Evolutionary conservation across 495 filamentous ascomycete species (phyloP), one percentile per base, ranked within the genome.

Genomic region (Penicillium alfredii): DNA sequence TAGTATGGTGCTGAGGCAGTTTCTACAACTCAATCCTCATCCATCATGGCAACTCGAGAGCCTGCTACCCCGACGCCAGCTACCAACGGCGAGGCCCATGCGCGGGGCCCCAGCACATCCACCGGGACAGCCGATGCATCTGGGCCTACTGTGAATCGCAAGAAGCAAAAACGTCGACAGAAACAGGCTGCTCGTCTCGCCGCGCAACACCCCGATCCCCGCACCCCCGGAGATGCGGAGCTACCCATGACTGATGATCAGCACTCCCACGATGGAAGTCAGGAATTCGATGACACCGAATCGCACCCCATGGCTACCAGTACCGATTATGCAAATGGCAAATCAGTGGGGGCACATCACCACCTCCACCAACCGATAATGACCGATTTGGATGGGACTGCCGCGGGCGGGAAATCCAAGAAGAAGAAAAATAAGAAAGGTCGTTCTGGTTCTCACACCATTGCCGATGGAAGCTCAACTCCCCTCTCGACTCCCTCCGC

Each of bases 151-250:
- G 83, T 90, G 26, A 95, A 95, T 62, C 78, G 84, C 53, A 95
- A 95, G 66, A 95, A 95, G 61, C 84, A 89, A 58, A 94, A 94
- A 62, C 76, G 84, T 19, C 78, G 84, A 44, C 71, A 80, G 39
- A 90, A 89, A 50, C 68, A 77, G 59, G 84, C 83, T 30, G 84
- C 84, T 25, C 76, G 82, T 11, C 73, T 81, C 39, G 82, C 78
- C 21, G 80, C 78, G 34, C 77, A 68, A 27, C 59, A 68, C 35
- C 53, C 43, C 8, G 35, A 48, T 13, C 16, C 31, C 13, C 51
- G 55, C 26, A 40, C 38, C 13, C 41, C 55, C 14, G 45, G 40
- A 16, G 51, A 63, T 27, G 21, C 41, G 20, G 47, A 55, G 21
- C 44, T 44, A 15, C 49, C 50, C 27, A 43, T 30, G 6, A 33